phyloP scores from a whole-genome alignment of 2,329 filamentous ascomycete genomes.

The Cadophora luteo-olivacea region DNA sequence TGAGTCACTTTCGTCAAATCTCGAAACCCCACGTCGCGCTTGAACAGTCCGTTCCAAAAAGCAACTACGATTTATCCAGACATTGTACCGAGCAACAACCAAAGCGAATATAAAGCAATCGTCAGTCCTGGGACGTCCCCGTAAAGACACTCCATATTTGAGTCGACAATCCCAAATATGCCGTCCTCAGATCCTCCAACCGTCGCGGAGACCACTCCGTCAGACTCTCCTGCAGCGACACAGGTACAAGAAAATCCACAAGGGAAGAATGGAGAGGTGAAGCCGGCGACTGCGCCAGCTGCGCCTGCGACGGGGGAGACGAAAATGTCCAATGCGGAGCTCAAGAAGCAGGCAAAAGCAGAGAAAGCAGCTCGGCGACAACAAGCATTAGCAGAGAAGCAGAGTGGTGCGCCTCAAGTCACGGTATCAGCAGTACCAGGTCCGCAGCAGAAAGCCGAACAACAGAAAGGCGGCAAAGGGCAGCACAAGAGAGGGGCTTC shows the following conservation, averaged over 20 bases:
- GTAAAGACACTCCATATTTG: not conserved
- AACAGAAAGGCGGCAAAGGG: constrained; percentile 47
- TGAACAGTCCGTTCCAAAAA: constrained; percentile 13
- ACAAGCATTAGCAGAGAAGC: constrained; percentile 64
- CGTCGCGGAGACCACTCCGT: constrained; percentile 23
- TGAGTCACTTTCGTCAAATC: constrained; percentile 25
- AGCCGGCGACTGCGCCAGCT: constrained; percentile 26
- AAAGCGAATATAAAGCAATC: not conserved
- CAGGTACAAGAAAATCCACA: constrained; percentile 25
- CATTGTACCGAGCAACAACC: not conserved
- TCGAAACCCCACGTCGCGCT: constrained; percentile 24
- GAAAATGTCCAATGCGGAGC: constrained; percentile 58
- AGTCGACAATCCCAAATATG: constrained; percentile 19
- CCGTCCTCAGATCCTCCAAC: constrained; percentile 35
- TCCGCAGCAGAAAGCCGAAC: constrained; percentile 68
- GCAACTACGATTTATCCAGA: constrained; percentile 12
- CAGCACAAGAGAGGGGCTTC: constrained; percentile 46
- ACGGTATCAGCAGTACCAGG: constrained; percentile 25
- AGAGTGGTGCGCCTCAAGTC: constrained; percentile 32
- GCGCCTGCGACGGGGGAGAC: constrained; percentile 37
- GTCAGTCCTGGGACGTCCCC: not conserved
- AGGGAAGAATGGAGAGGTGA: constrained; percentile 16
- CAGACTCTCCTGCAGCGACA: constrained; percentile 18
- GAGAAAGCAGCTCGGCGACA: constrained; percentile 90
- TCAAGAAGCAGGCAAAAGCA: constrained; percentile 89